Evolutionary conservation across 2,329 filamentous ascomycete species (phyloP), one percentile per base, ranked within the genome.

Genomic region (Arachnopeziza araneosa): DNA sequence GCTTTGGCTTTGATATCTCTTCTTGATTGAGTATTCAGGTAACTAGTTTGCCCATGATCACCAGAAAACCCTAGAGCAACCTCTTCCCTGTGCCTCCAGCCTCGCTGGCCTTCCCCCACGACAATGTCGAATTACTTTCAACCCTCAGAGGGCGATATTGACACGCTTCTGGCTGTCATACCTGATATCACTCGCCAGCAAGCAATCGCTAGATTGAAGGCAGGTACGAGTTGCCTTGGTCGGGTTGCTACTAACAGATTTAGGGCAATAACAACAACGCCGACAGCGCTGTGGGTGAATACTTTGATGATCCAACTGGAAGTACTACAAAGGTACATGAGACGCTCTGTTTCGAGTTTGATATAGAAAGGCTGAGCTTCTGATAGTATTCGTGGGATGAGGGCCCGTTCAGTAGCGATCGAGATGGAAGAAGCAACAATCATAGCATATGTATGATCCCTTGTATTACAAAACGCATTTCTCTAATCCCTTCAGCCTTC

Each of bases 341-440:
- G 55, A 52, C 6, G 24, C 51, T n/a, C 56, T 50, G 17, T 44
- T 19, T 17, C 6, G 6, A 44, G 26, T 44, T 19, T 44, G 12
- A 19, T 19, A 19, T 44, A 30, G 36, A 30, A n/a, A 59, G 50
- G 48, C 62, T 66, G 26, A 64, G 49, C 2, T 10, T 24, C 2
- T 54, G 26, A 22, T 75, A 80, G 69, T 83, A 84, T 64, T 72
- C 72, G 26, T 87, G 83, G 83, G 79, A 85, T 61, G 83, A 87
- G 57, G 73, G 70, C 30, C 75, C 78, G 51, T 87, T 85, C 62
- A 71, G 71, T 4, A 78, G 77, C 49, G 80, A 80, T 64, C 76
- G 82, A 57, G 81, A 86, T 55, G 82, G 81, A 36, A 72, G 71
- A n/a, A 66, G 64, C 1, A 77, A 78, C 50, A 74, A 72, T 54